A percentile compares a stretch with the other conserved stretches of the same genome.
These are phyloP conservation scores for Saturnispora hagleri DNA, from an alignment of 805 yeast genomes.

Conservation along the genomic window DNA sequence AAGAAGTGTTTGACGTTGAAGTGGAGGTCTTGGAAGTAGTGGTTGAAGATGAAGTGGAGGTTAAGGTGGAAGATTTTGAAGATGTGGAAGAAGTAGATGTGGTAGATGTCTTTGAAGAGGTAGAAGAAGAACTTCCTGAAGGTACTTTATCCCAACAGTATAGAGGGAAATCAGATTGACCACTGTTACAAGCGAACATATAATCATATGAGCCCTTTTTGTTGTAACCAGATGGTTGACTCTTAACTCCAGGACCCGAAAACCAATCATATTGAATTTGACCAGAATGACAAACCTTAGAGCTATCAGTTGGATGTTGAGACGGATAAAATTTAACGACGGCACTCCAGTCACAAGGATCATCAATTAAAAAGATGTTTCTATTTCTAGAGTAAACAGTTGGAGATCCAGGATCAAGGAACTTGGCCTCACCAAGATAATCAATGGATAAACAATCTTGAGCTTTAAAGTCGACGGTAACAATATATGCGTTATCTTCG, in stretches of 20 bases:
- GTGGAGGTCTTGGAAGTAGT: no score
- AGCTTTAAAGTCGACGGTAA: slow-evolving; percentile 7
- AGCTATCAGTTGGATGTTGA: slow-evolving; percentile 10
- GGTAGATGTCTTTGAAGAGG: not conserved
- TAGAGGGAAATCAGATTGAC: slow-evolving; percentile 18
- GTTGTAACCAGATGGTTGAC: slow-evolving; percentile 2
- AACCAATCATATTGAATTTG: slow-evolving; percentile 24
- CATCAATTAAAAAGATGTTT: slow-evolving; percentile 11
- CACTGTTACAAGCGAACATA: slow-evolving; percentile 16
- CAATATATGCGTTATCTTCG: slow-evolving; percentile 1
- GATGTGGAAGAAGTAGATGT: not conserved
- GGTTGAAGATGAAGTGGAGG: not conserved
- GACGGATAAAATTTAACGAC: slow-evolving; percentile 15
- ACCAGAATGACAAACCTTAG: slow-evolving; percentile 16
- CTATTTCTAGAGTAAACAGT: slow-evolving; percentile 12
- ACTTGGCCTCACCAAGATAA: slow-evolving; percentile 12
- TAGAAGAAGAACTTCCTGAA: not conserved
- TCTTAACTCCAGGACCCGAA: slow-evolving; percentile 12
- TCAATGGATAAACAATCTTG: slow-evolving; percentile 1
- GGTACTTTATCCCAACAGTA: slow-evolving; percentile 16
- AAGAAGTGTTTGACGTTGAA: no score
- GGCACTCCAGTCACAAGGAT: slow-evolving; percentile 20
- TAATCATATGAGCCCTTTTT: slow-evolving; percentile 13
- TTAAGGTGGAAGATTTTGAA: not conserved
- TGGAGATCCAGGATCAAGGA: not conserved